These are phyloP conservation scores for Juncus inflexus DNA, from an alignment of 176 grass and related monocot species.

Conservation along the genomic window DNA sequence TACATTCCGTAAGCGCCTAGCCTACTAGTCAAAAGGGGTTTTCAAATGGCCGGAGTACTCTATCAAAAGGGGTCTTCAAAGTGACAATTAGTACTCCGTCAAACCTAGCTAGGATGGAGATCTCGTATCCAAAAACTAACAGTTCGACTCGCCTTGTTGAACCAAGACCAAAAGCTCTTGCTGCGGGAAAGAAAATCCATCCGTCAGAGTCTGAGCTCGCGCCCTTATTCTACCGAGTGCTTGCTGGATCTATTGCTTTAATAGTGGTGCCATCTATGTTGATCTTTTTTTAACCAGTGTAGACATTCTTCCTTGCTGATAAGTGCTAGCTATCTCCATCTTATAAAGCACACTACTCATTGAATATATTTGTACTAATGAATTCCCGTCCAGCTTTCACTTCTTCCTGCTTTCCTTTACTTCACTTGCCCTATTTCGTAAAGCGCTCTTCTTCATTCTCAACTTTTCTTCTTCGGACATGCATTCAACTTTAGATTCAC, in stretches of 20 bases:
- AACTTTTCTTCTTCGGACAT: background rate
- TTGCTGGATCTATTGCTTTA: background rate
- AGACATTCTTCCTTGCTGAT: background rate
- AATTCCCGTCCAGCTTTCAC: background rate
- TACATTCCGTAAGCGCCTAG: too few relatives aligned
- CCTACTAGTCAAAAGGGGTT: too few relatives aligned
- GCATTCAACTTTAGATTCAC: background rate
- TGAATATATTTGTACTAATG: background rate
- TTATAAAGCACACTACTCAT: background rate
- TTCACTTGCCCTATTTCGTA: background rate
- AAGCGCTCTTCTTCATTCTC: slow-evolving; percentile 1
- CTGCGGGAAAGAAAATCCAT: too few relatives aligned
- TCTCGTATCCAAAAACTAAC: background rate
- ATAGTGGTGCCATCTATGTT: background rate
- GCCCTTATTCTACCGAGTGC: background rate
- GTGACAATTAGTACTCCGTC: too few relatives aligned
- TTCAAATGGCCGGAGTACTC: too few relatives aligned
- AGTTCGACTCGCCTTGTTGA: background rate
- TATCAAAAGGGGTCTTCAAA: too few relatives aligned
- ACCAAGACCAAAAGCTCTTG: too few relatives aligned
- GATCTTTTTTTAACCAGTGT: background rate
- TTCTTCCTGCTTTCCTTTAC: background rate
- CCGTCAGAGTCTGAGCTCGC: too few relatives aligned
- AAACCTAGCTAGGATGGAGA: too few relatives aligned
- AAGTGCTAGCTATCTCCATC: background rate